Conservation (phyloP, 805 yeast species). For the Starmerella sirachaensis region DNA sequence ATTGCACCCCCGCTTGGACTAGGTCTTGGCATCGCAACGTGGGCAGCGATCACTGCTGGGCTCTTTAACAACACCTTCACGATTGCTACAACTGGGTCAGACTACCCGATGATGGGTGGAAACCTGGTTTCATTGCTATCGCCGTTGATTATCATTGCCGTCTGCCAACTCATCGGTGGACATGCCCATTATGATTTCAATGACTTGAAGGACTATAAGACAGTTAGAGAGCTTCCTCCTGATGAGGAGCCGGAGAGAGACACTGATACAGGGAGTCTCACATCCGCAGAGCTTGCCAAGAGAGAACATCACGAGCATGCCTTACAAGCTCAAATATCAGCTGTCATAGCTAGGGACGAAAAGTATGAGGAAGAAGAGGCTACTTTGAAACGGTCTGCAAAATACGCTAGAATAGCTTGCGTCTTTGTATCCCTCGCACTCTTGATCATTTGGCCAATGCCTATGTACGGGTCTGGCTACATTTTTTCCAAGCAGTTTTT, state of each 20-base stretch:
- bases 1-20: conserved; percentile 73
- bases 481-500: conserved; percentile 65
- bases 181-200: conserved; percentile 69
- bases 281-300: conserved; percentile 1
- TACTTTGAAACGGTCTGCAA: conserved; percentile 45
- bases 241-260: conserved; percentile 15
- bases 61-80: conserved; percentile 39
- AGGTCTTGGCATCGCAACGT: conserved; percentile 55
- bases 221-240: conserved; percentile 31
- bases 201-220: conserved; percentile 43
- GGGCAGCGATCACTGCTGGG: conserved; percentile 37
- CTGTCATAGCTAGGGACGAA: conserved; percentile 12
- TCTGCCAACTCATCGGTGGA: conserved; percentile 50
- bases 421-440: conserved; percentile 49
- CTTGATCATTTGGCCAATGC: conserved; percentile 82
- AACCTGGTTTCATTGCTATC: conserved; percentile 71
- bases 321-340: conserved; percentile 9
- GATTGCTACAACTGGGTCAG: conserved; percentile 50
- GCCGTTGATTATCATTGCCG: conserved; percentile 55
- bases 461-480: conserved; percentile 75
- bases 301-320: conserved; percentile 1
- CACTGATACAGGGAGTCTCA: conserved; percentile 6
- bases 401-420: conserved; percentile 50
- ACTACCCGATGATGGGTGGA: conserved; percentile 82
- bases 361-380: conserved; percentile 36